Percentiles rank a stretch among this genome's conserved stretches.
phyloP scores from a whole-genome alignment of 2,329 filamentous ascomycete genomes.

The Neocucurbitaria cava region DNA sequence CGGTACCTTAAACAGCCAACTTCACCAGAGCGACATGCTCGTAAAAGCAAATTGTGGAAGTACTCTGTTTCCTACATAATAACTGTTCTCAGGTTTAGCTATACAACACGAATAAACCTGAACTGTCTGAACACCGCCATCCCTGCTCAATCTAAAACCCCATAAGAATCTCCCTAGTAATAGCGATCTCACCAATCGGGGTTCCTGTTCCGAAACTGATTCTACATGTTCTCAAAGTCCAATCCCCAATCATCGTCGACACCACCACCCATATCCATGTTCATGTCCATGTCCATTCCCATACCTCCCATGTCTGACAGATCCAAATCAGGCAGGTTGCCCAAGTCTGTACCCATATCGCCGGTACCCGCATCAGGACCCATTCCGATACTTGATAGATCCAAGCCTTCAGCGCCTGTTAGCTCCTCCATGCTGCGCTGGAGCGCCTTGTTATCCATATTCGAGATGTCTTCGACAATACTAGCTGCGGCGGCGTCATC shows the following conservation, averaged over 20 bases:
- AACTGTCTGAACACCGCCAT: no score
- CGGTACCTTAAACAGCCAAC: no score
- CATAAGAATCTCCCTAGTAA: not conserved
- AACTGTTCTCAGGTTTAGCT: no score
- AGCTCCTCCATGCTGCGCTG: conserved; percentile 43
- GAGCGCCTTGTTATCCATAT: conserved; percentile 42
- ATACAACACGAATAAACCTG: no score
- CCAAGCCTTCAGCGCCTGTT: conserved; percentile 32
- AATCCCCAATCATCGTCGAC: conserved; percentile 51
- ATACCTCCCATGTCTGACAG: conserved; percentile 40
- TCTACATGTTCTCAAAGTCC: conserved; percentile 50
- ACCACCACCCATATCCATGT: conserved; percentile 37
- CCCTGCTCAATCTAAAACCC: no score
- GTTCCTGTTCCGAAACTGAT: no score
- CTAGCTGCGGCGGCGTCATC: conserved; percentile 44
- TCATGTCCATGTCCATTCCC: conserved; percentile 38
- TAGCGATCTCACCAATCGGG: not conserved
- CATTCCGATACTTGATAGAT: conserved; percentile 41
- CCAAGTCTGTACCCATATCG: conserved; percentile 32
- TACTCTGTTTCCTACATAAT: no score
- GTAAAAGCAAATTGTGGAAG: no score
- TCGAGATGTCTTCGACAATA: conserved; percentile 38
- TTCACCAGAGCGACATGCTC: no score
- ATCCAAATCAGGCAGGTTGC: conserved; percentile 35
- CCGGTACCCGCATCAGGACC: conserved; percentile 27